Evolutionary conservation across 2,329 filamentous ascomycete species (phyloP), one percentile per base, ranked within the genome.

Genomic region (Samsoniella hepiali): DNA sequence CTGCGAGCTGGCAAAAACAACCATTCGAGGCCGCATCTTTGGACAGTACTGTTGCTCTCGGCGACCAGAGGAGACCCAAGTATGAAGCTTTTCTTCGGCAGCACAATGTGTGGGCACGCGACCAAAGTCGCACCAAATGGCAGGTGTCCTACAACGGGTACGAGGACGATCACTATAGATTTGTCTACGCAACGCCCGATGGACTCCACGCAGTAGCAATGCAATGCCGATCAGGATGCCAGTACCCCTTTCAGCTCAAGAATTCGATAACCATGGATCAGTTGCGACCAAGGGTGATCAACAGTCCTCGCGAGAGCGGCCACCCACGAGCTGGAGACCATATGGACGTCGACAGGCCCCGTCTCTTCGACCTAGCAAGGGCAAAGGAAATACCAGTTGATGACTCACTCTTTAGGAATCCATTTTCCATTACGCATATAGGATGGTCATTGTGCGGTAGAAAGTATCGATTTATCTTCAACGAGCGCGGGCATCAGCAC

Each of bases 391-490:
- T 67, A 8, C 5, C 44, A 1, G 66, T 62, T 2, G 59, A 63
- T 17, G 58, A 56, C n/a, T 5, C 40, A 5, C 51, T 67, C 4
- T 67, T 66, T 44, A 40, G 50, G 9, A 67, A 53, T 36, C 66
- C 65, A 17, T 67, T 63, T 31, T 29, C 51, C 1, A 32, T 66
- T 4, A 40, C 45, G 4, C 32, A 63, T 36, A 56, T 66, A 13
- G 65, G 66, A 1, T 67, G 66, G 66, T 55, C n/a, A 31, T 15
- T 29, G 11, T 44, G 62, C n/a, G 38, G 61, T 54, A 56, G 45
- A 4, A 65, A 67, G 34, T 67, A 65, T 44, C 63, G 65, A 11
- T 67, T 66, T 57, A 32, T 67, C 5, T 66, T 64, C 51, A 67
- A 66, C 44, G 66, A 66, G 38, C 63, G 65, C 8, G 66, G 65